Percentiles rank a stretch among this genome's conserved stretches.
These are phyloP conservation scores for Groenewaldozyma sp. DNA, from an alignment of 1,139 yeast species.

Conservation along the genomic window DNA sequence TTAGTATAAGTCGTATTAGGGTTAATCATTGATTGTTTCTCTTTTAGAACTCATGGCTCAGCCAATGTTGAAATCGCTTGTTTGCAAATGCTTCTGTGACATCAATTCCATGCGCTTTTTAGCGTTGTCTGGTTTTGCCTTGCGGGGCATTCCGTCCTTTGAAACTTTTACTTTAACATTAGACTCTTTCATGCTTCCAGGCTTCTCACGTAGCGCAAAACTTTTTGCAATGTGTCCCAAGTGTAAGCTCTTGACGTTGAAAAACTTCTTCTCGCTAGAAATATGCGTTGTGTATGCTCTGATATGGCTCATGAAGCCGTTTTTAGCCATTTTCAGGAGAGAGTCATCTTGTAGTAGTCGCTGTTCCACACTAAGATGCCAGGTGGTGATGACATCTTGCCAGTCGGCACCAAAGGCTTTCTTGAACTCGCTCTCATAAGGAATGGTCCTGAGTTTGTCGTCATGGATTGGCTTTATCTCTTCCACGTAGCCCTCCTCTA, in stretches of 20 bases:
- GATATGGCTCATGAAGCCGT: conserved; percentile 80
- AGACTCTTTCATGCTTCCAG: conserved; percentile 38
- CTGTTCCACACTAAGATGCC: conserved; percentile 87
- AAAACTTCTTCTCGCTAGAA: conserved; percentile 62
- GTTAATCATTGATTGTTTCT: background rate
- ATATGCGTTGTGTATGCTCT: conserved; percentile 97
- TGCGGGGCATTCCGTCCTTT: conserved; percentile 5
- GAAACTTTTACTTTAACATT: conserved; percentile 4
- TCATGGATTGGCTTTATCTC: conserved; percentile 53
- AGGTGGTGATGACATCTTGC: conserved; percentile 94
- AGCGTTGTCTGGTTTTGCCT: conserved; percentile 10
- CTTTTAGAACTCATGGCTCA: too few relatives aligned
- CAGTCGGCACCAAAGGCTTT: conserved; percentile 63
- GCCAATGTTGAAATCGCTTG: conserved; percentile 67
- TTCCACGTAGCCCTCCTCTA: conserved; percentile 75
- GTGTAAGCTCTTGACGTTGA: conserved; percentile 75
- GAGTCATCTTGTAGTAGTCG: conserved; percentile 61
- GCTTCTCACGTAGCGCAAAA: conserved; percentile 90
- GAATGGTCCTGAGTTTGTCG: conserved; percentile 42
- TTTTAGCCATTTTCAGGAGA: conserved; percentile 60
- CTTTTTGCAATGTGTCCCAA: conserved; percentile 93
- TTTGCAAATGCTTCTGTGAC: conserved; percentile 63
- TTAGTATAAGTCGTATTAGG: too few relatives aligned
- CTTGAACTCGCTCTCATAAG: conserved; percentile 44
- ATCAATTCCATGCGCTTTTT: conserved; percentile 65